Percentiles rank a stretch among this genome's conserved stretches.
These are phyloP conservation scores for Dioscorea dumetorum DNA, from an alignment of 106 monocot species.

Conservation along the genomic window DNA sequence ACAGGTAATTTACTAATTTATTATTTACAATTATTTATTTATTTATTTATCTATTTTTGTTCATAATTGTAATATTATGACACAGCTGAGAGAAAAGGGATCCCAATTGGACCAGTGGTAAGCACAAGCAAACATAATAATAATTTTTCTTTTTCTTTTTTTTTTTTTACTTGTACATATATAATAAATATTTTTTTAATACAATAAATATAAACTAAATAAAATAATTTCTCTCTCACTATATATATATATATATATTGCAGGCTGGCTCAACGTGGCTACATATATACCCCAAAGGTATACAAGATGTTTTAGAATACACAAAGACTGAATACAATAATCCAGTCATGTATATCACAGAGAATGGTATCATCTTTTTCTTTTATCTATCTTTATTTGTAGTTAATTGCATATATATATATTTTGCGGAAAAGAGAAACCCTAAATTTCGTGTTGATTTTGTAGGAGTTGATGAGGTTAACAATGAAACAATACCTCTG, in stretches of 20 bases:
- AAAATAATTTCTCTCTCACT: neutral
- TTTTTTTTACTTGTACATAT: too few species aligned
- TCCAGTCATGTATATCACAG: conserved; percentile 17
- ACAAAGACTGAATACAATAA: conserved; percentile 8
- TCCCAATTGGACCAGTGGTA: conserved; percentile 8
- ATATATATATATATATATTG: neutral
- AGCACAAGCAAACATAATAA: neutral
- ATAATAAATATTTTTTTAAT: too few species aligned
- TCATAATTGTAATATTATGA: neutral
- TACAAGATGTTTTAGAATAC: conserved; percentile 7
- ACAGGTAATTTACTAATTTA: conserved; percentile 1
- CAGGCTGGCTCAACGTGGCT: neutral
- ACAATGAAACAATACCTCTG: conserved; percentile 26
- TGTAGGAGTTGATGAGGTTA: conserved; percentile 27
- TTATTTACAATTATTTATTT: neutral
- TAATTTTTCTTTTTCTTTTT: too few species aligned
- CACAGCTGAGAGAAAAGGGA: conserved; percentile 3
- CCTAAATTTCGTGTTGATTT: neutral
- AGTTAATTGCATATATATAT: too few species aligned
- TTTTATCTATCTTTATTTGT: neutral
- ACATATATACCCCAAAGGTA: conserved; percentile 6
- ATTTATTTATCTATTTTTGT: neutral
- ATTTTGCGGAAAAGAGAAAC: too few species aligned
- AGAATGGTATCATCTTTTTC: conserved; percentile 4
- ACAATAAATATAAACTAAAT: too few species aligned